A percentile compares a stretch with the other conserved stretches of the same genome.
Evolutionary conservation across 257 asterid genomes (phyloP).

Genomic region (Solanum boliviense): DNA sequence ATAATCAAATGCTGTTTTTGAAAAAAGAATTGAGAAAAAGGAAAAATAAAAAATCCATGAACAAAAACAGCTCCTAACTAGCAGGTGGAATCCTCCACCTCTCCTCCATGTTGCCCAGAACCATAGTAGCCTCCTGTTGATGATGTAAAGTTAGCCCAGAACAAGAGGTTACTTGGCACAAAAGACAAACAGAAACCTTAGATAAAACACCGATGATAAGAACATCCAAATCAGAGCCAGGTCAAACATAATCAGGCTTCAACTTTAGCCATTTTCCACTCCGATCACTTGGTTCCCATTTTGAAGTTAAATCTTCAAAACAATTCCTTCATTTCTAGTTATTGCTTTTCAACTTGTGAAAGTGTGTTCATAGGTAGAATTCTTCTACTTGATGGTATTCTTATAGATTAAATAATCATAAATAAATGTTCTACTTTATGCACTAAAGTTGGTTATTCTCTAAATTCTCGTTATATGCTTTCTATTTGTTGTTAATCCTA

Average conservation of each 20-base stretch:
- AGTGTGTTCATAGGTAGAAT: too few species aligned
- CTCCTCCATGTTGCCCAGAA: constrained; percentile 98
- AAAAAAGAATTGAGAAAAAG: not conserved
- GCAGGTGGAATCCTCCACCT: constrained; percentile 33
- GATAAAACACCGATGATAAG: too few species aligned
- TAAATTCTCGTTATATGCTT: not conserved
- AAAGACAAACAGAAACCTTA: too few species aligned
- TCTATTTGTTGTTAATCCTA: not conserved
- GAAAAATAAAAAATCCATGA: not conserved
- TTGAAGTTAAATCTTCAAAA: constrained; percentile 79
- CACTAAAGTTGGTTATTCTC: not conserved
- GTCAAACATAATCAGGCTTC: constrained; percentile 85
- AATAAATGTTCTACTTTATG: not conserved
- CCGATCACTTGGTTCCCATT: constrained; percentile 98
- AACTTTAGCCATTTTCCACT: constrained; percentile 95
- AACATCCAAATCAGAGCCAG: not conserved
- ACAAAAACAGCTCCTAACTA: not conserved
- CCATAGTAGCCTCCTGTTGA: constrained; percentile 90
- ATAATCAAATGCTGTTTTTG: not conserved
- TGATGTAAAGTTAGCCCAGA: constrained; percentile 3
- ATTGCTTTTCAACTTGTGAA: too few species aligned
- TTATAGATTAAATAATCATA: not conserved
- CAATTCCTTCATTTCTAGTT: constrained; percentile 83
- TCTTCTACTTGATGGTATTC: too few species aligned
- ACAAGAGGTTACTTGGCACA: not conserved